phyloP scores from a whole-genome alignment of 1,139 yeast genomes.

The Suzukiozyma palmioleophila region DNA sequence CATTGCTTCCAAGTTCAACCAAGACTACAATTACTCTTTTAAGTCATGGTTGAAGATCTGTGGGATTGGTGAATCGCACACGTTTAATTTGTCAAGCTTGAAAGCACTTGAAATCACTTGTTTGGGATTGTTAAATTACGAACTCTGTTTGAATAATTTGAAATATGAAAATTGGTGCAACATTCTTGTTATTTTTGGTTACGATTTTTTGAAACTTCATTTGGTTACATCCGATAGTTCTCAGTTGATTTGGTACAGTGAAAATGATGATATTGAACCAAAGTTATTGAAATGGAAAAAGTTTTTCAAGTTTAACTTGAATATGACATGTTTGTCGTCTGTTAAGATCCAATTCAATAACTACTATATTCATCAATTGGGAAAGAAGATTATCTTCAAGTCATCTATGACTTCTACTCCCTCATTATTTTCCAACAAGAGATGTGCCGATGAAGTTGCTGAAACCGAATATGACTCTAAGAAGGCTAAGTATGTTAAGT shows the following conservation, averaged over 20 bases:
- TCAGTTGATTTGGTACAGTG: slow-evolving; percentile 29
- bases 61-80: slow-evolving; percentile 40
- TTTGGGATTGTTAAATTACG: slow-evolving; percentile 51
- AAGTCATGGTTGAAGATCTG: slow-evolving; percentile 75
- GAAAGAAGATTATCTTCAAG: slow-evolving; percentile 27
- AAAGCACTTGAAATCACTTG: slow-evolving; percentile 52
- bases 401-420: slow-evolving; percentile 8
- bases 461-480: slow-evolving; percentile 1
- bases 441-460: slow-evolving; percentile 5
- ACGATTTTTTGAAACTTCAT: slow-evolving; percentile 36
- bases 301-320: slow-evolving; percentile 20
- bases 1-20: slow-evolving; percentile 66
- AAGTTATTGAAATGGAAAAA: slow-evolving; percentile 30
- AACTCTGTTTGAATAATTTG: slow-evolving; percentile 45
- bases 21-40: slow-evolving; percentile 67
- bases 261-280: slow-evolving; percentile 14
- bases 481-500: not conserved
- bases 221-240: slow-evolving; percentile 15
- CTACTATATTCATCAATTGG: slow-evolving; percentile 32
- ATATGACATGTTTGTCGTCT: slow-evolving; percentile 15
- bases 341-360: slow-evolving; percentile 25
- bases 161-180: slow-evolving; percentile 57
- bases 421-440: slow-evolving; percentile 15
- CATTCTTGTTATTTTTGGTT: slow-evolving; percentile 39
- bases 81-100: slow-evolving; percentile 37